Base-by-base conservation (phyloP, 225 moss, liverwort and hornwort species). In the Anthoceros angustus region DNA sequence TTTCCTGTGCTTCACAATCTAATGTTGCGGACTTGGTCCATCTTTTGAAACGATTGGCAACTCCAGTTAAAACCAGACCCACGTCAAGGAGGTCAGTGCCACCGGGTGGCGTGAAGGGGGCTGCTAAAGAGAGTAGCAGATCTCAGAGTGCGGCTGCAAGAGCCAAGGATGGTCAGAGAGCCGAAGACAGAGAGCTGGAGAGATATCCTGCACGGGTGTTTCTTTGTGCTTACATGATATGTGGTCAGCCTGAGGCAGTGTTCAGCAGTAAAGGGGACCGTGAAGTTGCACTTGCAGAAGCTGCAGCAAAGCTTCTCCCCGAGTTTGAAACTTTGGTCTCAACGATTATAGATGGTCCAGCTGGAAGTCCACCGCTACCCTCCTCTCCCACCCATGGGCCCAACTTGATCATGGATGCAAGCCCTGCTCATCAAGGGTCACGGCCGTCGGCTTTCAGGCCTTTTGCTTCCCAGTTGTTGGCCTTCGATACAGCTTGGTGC, bases 401-500 rank as follows among this genome's bases (percentile, higher is more conserved):
- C 6, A 12, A 55, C 16, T 18, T 55, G 55, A 55, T 5, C 8
- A 66, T 39, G 62, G 43, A 75, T 64, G 67, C 43, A 43, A 67
- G 65, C 7, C 72, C 85, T 21, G 68, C 79, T n/a, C 65, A 72
- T 23, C 82, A 76, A 39, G 55, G 68, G 50, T 70, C 70, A 16
- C 65, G 64, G 21, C 62, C 76, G 63, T 76, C 85, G 63, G 74
- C 77, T 42, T 71, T 72, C 43, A 79, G 82, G n/a, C 85, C 87
- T 12, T 90, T 90, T 72, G 86, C 84, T 68, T 77, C 81, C 18
- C 90, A 87, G 61, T 71, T 94, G 48, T 81, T 81, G 15, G 67
- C 83, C 8, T 94, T 94, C 64, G 93, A 94, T 72, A 74, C 79
- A 25, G 87, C 83, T 25, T 94, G 93, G 93, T 84, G 87, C 77